Evolutionary conservation across 2,329 filamentous ascomycete species (phyloP), one percentile per base, ranked within the genome.

Genomic region (Alternaria sp.): DNA sequence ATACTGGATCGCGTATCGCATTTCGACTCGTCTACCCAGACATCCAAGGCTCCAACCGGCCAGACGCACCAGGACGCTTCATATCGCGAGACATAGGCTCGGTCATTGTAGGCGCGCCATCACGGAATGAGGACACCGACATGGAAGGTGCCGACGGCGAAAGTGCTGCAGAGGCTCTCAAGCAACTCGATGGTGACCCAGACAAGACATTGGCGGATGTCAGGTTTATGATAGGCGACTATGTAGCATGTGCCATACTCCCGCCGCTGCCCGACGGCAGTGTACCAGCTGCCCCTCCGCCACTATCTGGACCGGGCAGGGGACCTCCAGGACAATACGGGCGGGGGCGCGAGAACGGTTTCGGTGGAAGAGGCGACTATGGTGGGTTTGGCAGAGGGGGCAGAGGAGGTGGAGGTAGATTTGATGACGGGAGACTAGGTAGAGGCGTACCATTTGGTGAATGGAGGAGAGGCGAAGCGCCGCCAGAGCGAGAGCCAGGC

Each of bases 21-120:
- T 98, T 95, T 80, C 90, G 94, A 48, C 86, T 97, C 18, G 88
- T 97, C 54, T 97, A 91, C 75, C 91, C 91, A 2, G 93, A 97
- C 78, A 87, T 91, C 24, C 80, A 83, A 52, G 79, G 78, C 44
- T 77, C 83, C 60, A 72, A 80, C 55, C 66, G 74, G 4, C 66
- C 77, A 70, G 65, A 78, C 75, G 80, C 78, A 26, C 79, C 84
- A 51, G 85, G 87, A 63, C 86, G 89, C 32, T 97, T 91, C 80
- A 84, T 90, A 16, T 88, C 88, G 22, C 93, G 92, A 71, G 92
- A 96, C 61, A 83, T 98, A 0, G 94, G 94, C 0, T 94, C 88
- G 69, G 86, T 97, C 3, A 87, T 97, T 6, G 83, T 97, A 11
- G 84, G 85, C 22, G 82, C 84, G 6, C 80, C 70, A 59, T 75